Conservation (phyloP, 2,329 filamentous ascomycete genomes). For the Knufia petricola region DNA sequence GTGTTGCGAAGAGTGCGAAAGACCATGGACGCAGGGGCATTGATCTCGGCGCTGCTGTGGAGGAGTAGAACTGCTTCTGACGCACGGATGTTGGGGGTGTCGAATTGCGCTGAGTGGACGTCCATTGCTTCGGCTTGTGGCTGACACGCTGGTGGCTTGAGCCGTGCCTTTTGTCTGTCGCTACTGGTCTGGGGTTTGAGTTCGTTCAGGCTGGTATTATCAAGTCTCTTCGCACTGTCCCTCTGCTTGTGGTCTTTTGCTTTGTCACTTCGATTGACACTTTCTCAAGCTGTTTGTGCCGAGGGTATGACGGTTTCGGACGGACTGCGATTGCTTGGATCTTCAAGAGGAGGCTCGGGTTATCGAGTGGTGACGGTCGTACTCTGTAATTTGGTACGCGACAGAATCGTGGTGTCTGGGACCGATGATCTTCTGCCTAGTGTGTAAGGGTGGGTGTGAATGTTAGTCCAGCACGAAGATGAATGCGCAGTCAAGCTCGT, state of each 20-base stretch:
- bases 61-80: constrained; percentile 26
- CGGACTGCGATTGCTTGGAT: too few relatives aligned
- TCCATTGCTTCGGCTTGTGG: neutral
- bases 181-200: too few relatives aligned
- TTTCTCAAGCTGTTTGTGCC: neutral
- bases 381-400: too few relatives aligned
- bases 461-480: too few relatives aligned
- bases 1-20: constrained; percentile 37
- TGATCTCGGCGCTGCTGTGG: constrained; percentile 30
- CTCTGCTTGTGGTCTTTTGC: neutral
- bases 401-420: too few relatives aligned
- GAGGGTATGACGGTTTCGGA: too few relatives aligned
- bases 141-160: too few relatives aligned
- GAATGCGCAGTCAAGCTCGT: too few relatives aligned
- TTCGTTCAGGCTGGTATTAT: neutral
- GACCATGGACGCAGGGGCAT: constrained; percentile 33
- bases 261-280: neutral
- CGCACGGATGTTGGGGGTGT: constrained; percentile 27
- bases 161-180: neutral
- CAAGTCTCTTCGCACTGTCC: neutral
- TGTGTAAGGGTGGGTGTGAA: too few relatives aligned
- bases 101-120: constrained; percentile 14
- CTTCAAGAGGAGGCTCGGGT: too few relatives aligned
- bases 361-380: too few relatives aligned
- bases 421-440: too few relatives aligned